Base-by-base conservation (phyloP, 768 basidiomycete genomes). In the Macrolepiota albuminosa region DNA sequence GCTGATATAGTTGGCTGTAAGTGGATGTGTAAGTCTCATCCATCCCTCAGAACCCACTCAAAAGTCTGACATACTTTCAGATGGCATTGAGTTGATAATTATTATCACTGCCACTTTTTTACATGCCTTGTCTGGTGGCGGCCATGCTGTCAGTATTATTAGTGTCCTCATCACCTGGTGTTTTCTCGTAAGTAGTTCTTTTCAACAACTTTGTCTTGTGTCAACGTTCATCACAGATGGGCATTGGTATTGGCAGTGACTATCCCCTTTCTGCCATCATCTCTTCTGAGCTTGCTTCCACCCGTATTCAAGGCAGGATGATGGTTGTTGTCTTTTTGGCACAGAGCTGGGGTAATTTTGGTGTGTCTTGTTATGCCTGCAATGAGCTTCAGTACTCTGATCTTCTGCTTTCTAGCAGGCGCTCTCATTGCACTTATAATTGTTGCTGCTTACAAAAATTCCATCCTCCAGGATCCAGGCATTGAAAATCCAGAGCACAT, bases 211-310 rank as follows among this genome's bases (percentile, higher is more conserved):
- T 34, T 14, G 3, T 16, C 9, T 14, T 34, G 59, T 36, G 13
- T 58, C 48, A 50, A 66, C 31, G 3, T 24, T 18, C 10, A 31
- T 37, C 0, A 6, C 49, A 83, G 85, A 85, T 85, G 82, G 91
- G 91, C 0, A 71, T 93, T 4, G 93, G 93, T 7, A 90, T 95
- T n/a, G 93, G 93, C 4, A 93, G 93, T n/a, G 93, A 95, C 66
- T 95, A 95, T 69, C 93, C 93, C 6, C 71, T 95, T 0, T 85
- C 82, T 54, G 89, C 93, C 16, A 87, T 93, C 67, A 95, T 95
- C 67, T 86, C 93, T 3, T 93, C 90, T 36, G 93, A 96, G 68
- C 95, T 95, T 65, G 88, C 93, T 0, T 80, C 90, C 0, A 88
- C 86, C 11, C 81, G 81, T 46, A 84, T 78, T 48, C 84, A 93